Base-by-base conservation (phyloP, 805 yeast genomes). In the Wickerhamiella musiphila region DNA sequence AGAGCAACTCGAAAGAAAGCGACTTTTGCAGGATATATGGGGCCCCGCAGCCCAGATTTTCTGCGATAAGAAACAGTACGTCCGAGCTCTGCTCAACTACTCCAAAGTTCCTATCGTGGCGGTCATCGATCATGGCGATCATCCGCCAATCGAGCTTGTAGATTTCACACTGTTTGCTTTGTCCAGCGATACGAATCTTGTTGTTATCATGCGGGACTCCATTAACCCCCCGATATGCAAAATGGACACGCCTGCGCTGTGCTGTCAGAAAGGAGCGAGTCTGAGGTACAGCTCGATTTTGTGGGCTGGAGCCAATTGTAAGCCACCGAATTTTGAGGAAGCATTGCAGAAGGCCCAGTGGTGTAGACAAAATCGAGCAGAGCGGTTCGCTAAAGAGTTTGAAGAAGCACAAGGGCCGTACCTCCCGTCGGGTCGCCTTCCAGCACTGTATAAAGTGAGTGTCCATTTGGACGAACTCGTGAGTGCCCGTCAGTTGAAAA, bases 391-490 rank as follows among this genome's bases (percentile, higher is more conserved):
- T 12, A 18, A n/a, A 3, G 9, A 17, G 4, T n/a, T 28, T 9
- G 16, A 16, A 16, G 12, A 19, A 5, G 9, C 10, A 6, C 23
- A 19, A 4, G 17, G n/a, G 11, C 20, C 21, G n/a, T 19, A n/a
- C 12, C 15, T 28, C 17, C 30, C 30, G 6, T 13, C n/a, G 18
- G n/a, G 23, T 10, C 19, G 13, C 7, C 9, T 28, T 4, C 30
- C 30, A 16, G 14, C 18, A 5, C 23, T 28, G n/a, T 28, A 19
- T 17, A 28, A 10, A 5, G 23, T 23, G 5, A 16, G 18, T n/a
- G 30, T 19, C 12, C 6, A 23, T 5, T 18, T 35, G 13, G 26
- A 22, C 14, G 23, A 34, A 14, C 32, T 42, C 8, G 33, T 19
- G 22, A 10, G 5, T 5, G 28, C 23, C 24, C 24, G 38, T 27